phyloP scores from a whole-genome alignment of 2,329 filamentous ascomycete genomes.

The Orbilia blumenaviensis region DNA sequence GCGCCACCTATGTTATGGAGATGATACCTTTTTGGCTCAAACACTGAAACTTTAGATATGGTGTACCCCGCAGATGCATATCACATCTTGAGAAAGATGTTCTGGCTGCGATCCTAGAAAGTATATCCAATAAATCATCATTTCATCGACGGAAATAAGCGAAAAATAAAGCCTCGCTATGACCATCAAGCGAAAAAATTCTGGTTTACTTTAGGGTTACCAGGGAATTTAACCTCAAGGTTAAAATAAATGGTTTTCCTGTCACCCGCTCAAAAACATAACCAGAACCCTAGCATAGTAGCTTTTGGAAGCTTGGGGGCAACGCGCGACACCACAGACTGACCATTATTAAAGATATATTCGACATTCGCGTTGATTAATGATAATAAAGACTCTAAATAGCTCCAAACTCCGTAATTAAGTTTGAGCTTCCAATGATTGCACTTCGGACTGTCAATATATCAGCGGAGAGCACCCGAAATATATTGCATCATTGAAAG shows the following conservation, averaged over 20 bases:
- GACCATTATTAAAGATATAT: no score
- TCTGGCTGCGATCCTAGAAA: background rate
- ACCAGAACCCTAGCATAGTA: no score
- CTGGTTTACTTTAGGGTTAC: background rate
- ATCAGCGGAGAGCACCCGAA: background rate
- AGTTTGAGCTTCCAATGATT: background rate
- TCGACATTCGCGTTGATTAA: background rate
- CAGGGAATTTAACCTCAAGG: background rate
- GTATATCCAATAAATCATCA: background rate
- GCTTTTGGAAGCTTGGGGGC: no score
- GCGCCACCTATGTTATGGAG: conserved; percentile 14
- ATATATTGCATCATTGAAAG: background rate
- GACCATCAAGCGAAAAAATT: background rate
- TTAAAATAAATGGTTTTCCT: background rate
- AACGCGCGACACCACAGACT: no score
- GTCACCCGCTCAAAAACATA: background rate
- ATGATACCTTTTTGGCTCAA: conserved; percentile 2
- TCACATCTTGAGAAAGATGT: background rate
- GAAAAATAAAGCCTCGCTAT: conserved; percentile 13
- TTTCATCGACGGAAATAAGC: conserved; percentile 14
- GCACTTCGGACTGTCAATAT: no score
- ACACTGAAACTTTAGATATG: background rate
- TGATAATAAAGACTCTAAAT: background rate
- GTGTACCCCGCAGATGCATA: conserved; percentile 5
- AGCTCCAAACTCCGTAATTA: background rate